A percentile compares a stretch with the other conserved stretches of the same genome.
Conservation (phyloP, 78 protist genomes). For the Protostelium mycophagum region DNA sequence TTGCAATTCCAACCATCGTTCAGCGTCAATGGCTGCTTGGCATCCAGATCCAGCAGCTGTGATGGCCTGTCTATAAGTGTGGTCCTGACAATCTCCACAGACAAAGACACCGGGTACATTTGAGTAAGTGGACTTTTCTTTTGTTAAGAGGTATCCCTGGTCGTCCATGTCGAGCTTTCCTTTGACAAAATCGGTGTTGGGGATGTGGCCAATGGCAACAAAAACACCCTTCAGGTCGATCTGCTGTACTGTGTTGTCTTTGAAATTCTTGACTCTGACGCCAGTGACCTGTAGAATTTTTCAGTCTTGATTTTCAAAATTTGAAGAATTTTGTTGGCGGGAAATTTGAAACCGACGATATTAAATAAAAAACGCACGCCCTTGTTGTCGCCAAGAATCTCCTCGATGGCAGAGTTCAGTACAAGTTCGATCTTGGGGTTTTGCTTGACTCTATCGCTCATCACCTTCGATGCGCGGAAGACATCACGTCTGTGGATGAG, state of each 20-base stretch:
- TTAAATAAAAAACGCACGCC: slow-evolving; percentile 1
- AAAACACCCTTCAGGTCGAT: slow-evolving; percentile 66
- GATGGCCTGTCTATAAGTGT: slow-evolving; percentile 85
- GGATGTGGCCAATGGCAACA: slow-evolving; percentile 88
- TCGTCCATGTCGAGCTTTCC: slow-evolving; percentile 69
- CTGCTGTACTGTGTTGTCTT: background rate
- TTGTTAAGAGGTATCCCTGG: slow-evolving; percentile 68
- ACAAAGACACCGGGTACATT: slow-evolving; percentile 85
- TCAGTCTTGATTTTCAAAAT: background rate
- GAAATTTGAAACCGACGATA: background rate
- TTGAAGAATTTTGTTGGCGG: background rate
- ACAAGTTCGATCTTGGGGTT: slow-evolving; percentile 63
- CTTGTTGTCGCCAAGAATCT: slow-evolving; percentile 49
- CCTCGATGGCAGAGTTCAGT: slow-evolving; percentile 56
- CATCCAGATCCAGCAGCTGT: slow-evolving; percentile 92
- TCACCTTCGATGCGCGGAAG: slow-evolving; percentile 78
- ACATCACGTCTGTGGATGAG: slow-evolving; percentile 50
- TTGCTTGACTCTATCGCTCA: slow-evolving; percentile 56
- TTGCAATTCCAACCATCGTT: slow-evolving; percentile 15
- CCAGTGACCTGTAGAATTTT: background rate
- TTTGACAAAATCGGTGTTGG: slow-evolving; percentile 74
- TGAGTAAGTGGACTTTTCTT: slow-evolving; percentile 54
- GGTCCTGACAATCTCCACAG: slow-evolving; percentile 85
- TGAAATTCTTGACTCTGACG: slow-evolving; percentile 2
- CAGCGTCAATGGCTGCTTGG: slow-evolving; percentile 86